Conservation (phyloP, 2,329 filamentous ascomycete genomes). For the Scedosporium boydii region DNA sequence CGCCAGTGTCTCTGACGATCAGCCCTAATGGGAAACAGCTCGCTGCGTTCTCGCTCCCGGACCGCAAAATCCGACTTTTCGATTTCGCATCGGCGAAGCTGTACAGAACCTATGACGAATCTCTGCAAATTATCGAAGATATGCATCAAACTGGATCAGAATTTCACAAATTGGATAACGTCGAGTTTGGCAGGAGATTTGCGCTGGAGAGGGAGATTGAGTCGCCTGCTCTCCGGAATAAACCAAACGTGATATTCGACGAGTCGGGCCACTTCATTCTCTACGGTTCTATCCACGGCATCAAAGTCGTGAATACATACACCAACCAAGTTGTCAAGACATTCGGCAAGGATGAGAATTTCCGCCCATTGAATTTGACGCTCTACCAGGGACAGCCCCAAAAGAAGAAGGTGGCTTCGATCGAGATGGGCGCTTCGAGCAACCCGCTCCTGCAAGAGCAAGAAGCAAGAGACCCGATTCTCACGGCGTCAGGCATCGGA, state of each 20-base stretch:
- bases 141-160: conserved; percentile 94
- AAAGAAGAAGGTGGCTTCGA: conserved; percentile 85
- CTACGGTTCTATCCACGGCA: conserved; percentile 83
- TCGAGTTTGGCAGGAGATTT: conserved; percentile 84
- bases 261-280: conserved; percentile 93
- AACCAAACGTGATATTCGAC: conserved; percentile 85
- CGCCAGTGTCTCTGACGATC: conserved; percentile 71
- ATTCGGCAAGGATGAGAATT: conserved; percentile 82
- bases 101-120: conserved; percentile 90
- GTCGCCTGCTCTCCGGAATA: conserved; percentile 53
- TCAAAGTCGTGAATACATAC: conserved; percentile 92
- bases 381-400: conserved; percentile 93
- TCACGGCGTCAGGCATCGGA: conserved; percentile 72
- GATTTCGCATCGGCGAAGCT: conserved; percentile 86
- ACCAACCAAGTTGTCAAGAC: conserved; percentile 88
- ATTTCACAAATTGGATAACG: conserved; percentile 69
- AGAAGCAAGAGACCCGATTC: conserved; percentile 80
- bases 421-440: conserved; percentile 91
- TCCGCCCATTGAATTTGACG: conserved; percentile 72
- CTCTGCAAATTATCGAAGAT: conserved; percentile 74
- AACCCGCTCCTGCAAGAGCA: conserved; percentile 92
- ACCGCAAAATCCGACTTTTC: conserved; percentile 87
- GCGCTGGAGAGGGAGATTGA: conserved; percentile 83
- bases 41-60: conserved; percentile 82
- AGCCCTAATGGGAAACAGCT: conserved; percentile 83